Base-by-base conservation (phyloP, 169 alveolate species). In the Theileria orientalis region DNA sequence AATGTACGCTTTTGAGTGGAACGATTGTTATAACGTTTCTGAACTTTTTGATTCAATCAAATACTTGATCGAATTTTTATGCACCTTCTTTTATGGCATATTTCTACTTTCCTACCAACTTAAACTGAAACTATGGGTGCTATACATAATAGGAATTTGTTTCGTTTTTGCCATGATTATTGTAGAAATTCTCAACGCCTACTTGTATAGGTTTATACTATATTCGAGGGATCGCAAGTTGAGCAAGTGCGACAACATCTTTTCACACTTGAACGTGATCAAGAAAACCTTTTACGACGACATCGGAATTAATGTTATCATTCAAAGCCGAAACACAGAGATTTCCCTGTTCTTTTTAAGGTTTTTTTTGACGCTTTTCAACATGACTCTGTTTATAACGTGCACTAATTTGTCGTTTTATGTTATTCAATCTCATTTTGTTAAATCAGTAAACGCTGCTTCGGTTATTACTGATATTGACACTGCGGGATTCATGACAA, bases 141-240 rank as follows among this genome's bases (percentile, higher is more conserved):
- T 74, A 11, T 35, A 44, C 16, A 19, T 69, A 2, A 42, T 64
- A 0, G 75, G 68, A 11, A 16, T 70, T 16, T 32, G n/a, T 27
- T 21, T 52, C 13, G 66, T 79, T 9, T 35, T 64, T 19, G 9
- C 35, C 19, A 79, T 57, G 59, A 52, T 47, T 1, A 1, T 41
- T 1, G 30, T 79, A 2, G 87, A 79, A 60, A 37, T 71, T 16
- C 9, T 33, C 30, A 79, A 79, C 59, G 71, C 82, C 19, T 19
- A 19, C 42, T 35, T 49, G 19, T n/a, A n/a, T n/a, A n/a, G n/a
- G n/a, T n/a, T n/a, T n/a, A n/a, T n/a, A n/a, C n/a, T n/a, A n/a
- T n/a, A n/a, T n/a, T n/a, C 56, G 44, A 79, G 62, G 73, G 87
- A 79, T 35, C 42, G 54, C 51, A 67, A 84, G n/a, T 30, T 54